These are phyloP conservation scores for Euptelea pleiosperma DNA, from an alignment of 164 flowering plant species.

Conservation along the genomic window DNA sequence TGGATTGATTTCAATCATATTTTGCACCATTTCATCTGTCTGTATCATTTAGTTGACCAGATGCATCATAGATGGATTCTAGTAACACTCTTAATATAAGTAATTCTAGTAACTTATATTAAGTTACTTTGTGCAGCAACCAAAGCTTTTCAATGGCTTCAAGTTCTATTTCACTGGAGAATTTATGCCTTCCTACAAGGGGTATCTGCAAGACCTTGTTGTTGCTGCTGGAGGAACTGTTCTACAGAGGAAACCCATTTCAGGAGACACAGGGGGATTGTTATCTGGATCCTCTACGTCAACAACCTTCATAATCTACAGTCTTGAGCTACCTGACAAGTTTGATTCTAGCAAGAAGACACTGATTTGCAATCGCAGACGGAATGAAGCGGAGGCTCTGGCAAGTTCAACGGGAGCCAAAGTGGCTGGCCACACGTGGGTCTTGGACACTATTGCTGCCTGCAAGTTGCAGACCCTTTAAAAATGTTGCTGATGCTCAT, in stretches of 20 bases:
- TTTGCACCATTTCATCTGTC: too few species aligned
- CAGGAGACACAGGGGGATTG: conserved; percentile 24
- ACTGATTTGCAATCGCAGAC: conserved; percentile 32
- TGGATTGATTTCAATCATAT: too few species aligned
- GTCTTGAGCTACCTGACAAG: conserved; percentile 59
- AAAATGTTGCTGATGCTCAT: conserved; percentile 9
- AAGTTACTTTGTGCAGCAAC: conserved; percentile 55
- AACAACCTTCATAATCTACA: conserved; percentile 59
- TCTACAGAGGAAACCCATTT: conserved; percentile 69
- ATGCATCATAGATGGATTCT: too few species aligned
- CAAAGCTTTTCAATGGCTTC: conserved; percentile 61
- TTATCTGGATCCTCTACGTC: conserved; percentile 21
- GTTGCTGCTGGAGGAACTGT: conserved; percentile 79
- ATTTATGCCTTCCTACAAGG: conserved; percentile 59
- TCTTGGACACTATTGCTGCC: conserved; percentile 82
- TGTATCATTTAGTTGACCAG: too few species aligned
- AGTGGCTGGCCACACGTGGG: conserved; percentile 64
- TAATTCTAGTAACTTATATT: too few species aligned
- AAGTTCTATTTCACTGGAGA: conserved; percentile 71
- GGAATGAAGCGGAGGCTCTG: conserved; percentile 48
- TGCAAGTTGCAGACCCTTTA: conserved; percentile 46
- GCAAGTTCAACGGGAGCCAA: conserved; percentile 57
- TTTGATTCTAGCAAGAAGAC: conserved; percentile 27
- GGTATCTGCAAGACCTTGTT: conserved; percentile 68
- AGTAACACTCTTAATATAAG: too few species aligned